Evolutionary conservation across 352 stramenopile genomes (phyloP).

Genomic region (Lagenidium giganteum): DNA sequence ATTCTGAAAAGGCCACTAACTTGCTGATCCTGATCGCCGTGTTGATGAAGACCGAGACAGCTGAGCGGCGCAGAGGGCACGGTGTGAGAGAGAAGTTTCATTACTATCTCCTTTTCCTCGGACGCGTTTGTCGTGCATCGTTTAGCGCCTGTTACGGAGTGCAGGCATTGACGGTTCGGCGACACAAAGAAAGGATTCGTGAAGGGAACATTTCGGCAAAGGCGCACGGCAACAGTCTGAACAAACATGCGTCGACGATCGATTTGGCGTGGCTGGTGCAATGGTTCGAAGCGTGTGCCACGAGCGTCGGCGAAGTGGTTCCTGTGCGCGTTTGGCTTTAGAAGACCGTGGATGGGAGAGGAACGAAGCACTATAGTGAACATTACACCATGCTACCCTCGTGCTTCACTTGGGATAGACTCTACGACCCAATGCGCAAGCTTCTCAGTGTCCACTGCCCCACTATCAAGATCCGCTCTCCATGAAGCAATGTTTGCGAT

Average conservation of each 20-base stretch:
- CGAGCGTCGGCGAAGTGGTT: slow-evolving; percentile 1
- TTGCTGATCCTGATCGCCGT: too few relatives aligned
- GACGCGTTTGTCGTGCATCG: too few relatives aligned
- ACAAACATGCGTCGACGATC: slow-evolving; percentile 1
- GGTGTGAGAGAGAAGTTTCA: too few relatives aligned
- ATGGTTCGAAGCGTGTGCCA: not conserved
- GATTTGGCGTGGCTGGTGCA: not conserved
- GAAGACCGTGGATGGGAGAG: not conserved
- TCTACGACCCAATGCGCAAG: slow-evolving; percentile 5
- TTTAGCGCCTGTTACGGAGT: too few relatives aligned
- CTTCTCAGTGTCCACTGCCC: slow-evolving; percentile 1
- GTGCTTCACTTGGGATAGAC: slow-evolving; percentile 4
- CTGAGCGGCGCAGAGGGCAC: too few relatives aligned
- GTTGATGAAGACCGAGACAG: too few relatives aligned
- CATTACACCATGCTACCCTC: slow-evolving; percentile 1
- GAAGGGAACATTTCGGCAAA: too few relatives aligned
- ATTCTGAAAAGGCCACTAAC: too few relatives aligned
- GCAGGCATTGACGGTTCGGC: too few relatives aligned
- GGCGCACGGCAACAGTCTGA: not conserved
- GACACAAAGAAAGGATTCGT: too few relatives aligned
- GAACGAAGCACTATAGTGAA: too few relatives aligned
- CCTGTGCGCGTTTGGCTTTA: slow-evolving; percentile 1
- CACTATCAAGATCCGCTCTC: slow-evolving; percentile 1
- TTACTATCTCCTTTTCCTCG: too few relatives aligned
- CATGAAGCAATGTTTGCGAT: slow-evolving; percentile 5